Conservation (phyloP, 768 basidiomycete genomes). For the Suillus ampliporus region DNA sequence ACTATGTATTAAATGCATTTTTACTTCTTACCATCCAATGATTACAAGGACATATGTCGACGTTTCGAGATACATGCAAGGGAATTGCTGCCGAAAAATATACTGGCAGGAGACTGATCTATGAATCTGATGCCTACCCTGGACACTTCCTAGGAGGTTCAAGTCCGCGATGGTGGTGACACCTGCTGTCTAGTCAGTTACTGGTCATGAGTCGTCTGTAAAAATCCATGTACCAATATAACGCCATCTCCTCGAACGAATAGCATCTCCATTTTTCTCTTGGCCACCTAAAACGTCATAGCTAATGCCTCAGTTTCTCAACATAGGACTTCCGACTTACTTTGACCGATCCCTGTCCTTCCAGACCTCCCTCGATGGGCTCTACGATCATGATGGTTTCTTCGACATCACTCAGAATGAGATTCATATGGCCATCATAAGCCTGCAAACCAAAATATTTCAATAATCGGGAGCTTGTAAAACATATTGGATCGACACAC, state of each 20-base stretch:
- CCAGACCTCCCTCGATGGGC: slow-evolving; percentile 64
- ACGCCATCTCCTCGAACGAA: slow-evolving; percentile 98
- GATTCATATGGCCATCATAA: slow-evolving; percentile 99
- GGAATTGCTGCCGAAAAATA: slow-evolving; percentile 39
- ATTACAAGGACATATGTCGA: slow-evolving; percentile 1
- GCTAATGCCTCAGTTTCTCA: background rate
- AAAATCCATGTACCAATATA: slow-evolving; percentile 73
- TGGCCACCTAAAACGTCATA: slow-evolving; percentile 67
- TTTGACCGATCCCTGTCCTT: slow-evolving; percentile 67
- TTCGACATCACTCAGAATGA: slow-evolving; percentile 96
- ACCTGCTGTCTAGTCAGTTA: slow-evolving; percentile 53
- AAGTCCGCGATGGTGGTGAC: slow-evolving; percentile 80
- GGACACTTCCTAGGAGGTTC: slow-evolving; percentile 24
- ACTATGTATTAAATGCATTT: slow-evolving; percentile 7
- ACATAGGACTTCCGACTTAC: slow-evolving; percentile 40
- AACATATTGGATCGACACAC: slow-evolving; percentile 52
- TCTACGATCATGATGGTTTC: slow-evolving; percentile 98
- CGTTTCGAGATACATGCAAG: slow-evolving; percentile 7
- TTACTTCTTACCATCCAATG: slow-evolving; percentile 13
- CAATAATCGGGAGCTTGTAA: slow-evolving; percentile 13
- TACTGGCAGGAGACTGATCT: slow-evolving; percentile 30
- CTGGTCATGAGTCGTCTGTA: background rate
- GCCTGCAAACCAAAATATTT: slow-evolving; percentile 59
- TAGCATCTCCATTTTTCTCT: slow-evolving; percentile 96
- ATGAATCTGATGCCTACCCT: background rate